Conservation (phyloP, 768 basidiomycete genomes). For the Hericium alpestre region DNA sequence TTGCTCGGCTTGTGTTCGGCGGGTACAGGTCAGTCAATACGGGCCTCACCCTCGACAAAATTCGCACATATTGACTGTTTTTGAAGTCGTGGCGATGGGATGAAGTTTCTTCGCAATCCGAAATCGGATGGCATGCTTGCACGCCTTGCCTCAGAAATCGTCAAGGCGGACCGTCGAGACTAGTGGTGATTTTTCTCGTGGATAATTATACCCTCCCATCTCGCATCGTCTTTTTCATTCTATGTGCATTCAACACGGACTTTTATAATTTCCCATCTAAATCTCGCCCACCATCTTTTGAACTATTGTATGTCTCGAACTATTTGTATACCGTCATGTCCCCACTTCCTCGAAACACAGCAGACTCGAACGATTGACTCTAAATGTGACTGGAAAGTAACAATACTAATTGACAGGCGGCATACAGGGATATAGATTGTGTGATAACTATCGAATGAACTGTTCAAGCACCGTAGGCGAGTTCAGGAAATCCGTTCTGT, state of each 20-base stretch:
- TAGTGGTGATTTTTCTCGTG: not conserved
- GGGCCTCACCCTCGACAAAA: not conserved
- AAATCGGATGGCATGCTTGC: constrained; percentile 54
- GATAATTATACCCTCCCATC: too few species aligned
- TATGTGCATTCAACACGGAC: too few species aligned
- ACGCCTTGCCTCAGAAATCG: constrained; percentile 53
- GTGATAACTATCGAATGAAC: not conserved
- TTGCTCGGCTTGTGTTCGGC: constrained; percentile 44
- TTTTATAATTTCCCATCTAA: too few species aligned
- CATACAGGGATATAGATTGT: not conserved
- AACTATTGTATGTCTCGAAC: too few species aligned
- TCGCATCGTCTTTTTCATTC: too few species aligned
- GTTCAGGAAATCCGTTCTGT: not conserved
- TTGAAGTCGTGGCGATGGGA: constrained; percentile 49
- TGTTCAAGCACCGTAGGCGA: not conserved
- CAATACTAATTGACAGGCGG: too few species aligned
- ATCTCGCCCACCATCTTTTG: too few species aligned
- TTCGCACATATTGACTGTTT: too few species aligned
- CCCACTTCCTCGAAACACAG: too few species aligned
- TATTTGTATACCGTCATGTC: too few species aligned
- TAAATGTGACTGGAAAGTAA: too few species aligned
- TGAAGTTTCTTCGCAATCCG: constrained; percentile 57
- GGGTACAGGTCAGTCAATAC: constrained; percentile 46
- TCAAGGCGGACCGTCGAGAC: constrained; percentile 32
- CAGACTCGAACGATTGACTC: too few species aligned